phyloP scores from a whole-genome alignment of 441 rosid species.

The Isatis lusitanica region DNA sequence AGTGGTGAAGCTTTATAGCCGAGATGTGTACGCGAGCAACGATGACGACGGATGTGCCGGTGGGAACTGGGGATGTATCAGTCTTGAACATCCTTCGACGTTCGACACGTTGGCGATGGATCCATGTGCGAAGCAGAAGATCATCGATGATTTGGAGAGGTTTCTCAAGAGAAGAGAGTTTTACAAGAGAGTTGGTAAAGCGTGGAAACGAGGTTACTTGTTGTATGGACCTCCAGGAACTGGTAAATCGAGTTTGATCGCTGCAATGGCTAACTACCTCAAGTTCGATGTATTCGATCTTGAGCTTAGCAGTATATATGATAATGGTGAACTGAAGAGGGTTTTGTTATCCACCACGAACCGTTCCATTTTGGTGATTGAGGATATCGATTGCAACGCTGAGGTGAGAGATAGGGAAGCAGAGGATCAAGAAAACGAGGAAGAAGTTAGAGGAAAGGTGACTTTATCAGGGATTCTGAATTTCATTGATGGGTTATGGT shows the following conservation, averaged over 20 bases:
- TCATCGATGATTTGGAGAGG: conserved; percentile 44
- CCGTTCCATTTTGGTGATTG: conserved; percentile 54
- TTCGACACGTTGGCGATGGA: conserved; percentile 54
- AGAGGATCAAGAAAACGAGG: not conserved
- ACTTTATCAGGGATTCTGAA: conserved; percentile 56
- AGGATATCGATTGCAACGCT: conserved; percentile 55
- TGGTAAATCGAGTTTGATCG: conserved; percentile 60
- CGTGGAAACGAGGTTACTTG: conserved; percentile 61
- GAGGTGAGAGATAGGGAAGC: conserved; percentile 41
- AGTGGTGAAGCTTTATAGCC: conserved; percentile 43
- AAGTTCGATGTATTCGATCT: conserved; percentile 52
- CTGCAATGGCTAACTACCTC: conserved; percentile 60
- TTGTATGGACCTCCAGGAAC: conserved; percentile 61
- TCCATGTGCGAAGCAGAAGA: conserved; percentile 35
- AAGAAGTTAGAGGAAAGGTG: conserved; percentile 19
- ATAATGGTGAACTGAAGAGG: conserved; percentile 41
- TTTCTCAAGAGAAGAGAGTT: conserved; percentile 45
- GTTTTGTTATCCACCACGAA: conserved; percentile 50
- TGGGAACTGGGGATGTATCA: conserved; percentile 39
- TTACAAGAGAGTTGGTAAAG: conserved; percentile 59
- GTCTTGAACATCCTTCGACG: conserved; percentile 54
- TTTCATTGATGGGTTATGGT: conserved; percentile 69
- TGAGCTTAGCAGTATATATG: conserved; percentile 40
- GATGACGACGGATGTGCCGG: conserved; percentile 35
- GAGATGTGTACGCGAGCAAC: conserved; percentile 12